A percentile compares a stretch with the other conserved stretches of the same genome.
Evolutionary conservation across 2,329 filamentous ascomycete species (phyloP).

Genomic region (Plectosphaerella cucumerina): DNA sequence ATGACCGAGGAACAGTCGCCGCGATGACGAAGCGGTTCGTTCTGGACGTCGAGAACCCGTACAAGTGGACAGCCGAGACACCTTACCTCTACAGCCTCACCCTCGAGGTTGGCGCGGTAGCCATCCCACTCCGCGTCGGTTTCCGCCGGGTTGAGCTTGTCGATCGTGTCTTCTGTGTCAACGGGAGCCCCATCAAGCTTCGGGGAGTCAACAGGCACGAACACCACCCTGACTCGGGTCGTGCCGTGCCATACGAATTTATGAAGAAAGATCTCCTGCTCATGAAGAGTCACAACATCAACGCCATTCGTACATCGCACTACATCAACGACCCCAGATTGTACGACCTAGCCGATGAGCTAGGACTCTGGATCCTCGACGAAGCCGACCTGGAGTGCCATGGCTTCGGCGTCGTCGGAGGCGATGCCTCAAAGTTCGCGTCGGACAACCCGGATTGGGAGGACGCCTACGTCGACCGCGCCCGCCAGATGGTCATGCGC

Average conservation of each 20-base stretch:
- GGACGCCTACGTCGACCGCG: conserved; percentile 64
- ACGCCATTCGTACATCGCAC: conserved; percentile 65
- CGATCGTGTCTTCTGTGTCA: conserved; percentile 59
- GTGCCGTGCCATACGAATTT: conserved; percentile 57
- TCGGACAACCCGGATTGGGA: conserved; percentile 59
- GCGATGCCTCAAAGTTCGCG: conserved; percentile 43
- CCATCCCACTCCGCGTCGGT: conserved; percentile 52
- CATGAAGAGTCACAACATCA: conserved; percentile 69
- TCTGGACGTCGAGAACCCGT: conserved; percentile 42
- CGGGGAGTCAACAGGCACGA: conserved; percentile 69
- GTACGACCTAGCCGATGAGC: conserved; percentile 58
- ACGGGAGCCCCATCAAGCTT: conserved; percentile 60
- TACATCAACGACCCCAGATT: conserved; percentile 58
- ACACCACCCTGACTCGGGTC: conserved; percentile 59
- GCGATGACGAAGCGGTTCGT: conserved; percentile 4
- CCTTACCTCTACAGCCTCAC: conserved; percentile 56
- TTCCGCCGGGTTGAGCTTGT: conserved; percentile 61
- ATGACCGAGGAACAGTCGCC: background rate
- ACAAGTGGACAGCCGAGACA: conserved; percentile 67
- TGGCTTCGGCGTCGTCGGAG: conserved; percentile 39
- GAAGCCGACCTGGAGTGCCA: conserved; percentile 53
- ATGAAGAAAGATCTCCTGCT: conserved; percentile 56
- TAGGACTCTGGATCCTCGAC: conserved; percentile 61
- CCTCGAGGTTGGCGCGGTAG: conserved; percentile 29
- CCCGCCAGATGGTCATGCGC: conserved; percentile 58